Evolutionary conservation across 2,329 filamentous ascomycete genomes (phyloP).

Genomic region (Pestalotiopsis sp.): DNA sequence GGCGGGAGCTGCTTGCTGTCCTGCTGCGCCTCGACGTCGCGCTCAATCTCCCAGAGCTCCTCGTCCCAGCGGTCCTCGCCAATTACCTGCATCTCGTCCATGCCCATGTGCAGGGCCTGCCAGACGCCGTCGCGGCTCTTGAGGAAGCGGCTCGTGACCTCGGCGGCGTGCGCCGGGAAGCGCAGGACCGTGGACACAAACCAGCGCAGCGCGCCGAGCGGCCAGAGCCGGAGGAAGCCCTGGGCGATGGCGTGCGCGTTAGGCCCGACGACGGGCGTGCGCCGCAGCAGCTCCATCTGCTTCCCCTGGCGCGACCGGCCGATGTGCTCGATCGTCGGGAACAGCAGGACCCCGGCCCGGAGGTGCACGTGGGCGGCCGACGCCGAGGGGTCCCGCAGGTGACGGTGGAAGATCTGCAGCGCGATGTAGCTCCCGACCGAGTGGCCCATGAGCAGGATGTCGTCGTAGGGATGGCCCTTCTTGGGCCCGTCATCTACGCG

Average conservation of each 20-base stretch:
- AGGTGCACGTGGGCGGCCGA: constrained; percentile 40
- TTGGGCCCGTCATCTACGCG: constrained; percentile 26
- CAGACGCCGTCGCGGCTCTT: constrained; percentile 57
- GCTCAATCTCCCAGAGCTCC: constrained; percentile 55
- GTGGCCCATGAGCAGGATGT: constrained; percentile 69
- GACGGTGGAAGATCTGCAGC: constrained; percentile 65
- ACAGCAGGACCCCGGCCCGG: constrained; percentile 62
- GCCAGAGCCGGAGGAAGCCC: constrained; percentile 41
- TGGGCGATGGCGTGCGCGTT: constrained; percentile 42
- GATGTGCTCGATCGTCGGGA: constrained; percentile 75
- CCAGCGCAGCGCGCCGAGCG: constrained; percentile 39
- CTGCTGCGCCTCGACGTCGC: constrained; percentile 25
- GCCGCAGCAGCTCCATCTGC: constrained; percentile 45
- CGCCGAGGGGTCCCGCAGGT: constrained; percentile 35
- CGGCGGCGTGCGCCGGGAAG: constrained; percentile 49
- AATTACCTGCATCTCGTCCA: constrained; percentile 61
- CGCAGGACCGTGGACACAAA: constrained; percentile 44
- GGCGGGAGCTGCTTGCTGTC: constrained; percentile 26
- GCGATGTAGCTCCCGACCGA: constrained; percentile 73
- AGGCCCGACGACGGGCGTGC: constrained; percentile 40
- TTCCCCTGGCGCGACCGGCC: constrained; percentile 60
- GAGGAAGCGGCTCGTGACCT: constrained; percentile 53
- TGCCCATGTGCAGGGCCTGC: constrained; percentile 59
- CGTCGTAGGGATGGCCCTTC: constrained; percentile 46
- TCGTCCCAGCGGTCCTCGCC: constrained; percentile 59